phyloP scores from a whole-genome alignment of 164 flowering plant species.

The Stephania yunnanensis region DNA sequence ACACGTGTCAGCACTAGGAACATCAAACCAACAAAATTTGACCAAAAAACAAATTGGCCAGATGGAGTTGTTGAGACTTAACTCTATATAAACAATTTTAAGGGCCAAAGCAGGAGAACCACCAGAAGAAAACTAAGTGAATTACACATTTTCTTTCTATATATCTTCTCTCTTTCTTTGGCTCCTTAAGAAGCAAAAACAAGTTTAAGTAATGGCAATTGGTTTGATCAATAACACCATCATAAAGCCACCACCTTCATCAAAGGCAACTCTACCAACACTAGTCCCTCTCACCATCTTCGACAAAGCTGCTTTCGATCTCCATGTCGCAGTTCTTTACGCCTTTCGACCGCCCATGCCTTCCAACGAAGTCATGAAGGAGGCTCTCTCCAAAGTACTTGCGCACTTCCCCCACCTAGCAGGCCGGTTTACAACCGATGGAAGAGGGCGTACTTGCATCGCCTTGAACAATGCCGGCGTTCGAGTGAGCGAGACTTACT shows the following conservation, averaged over 20 bases:
- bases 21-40: too few relatives aligned
- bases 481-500: constrained; percentile 14
- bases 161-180: not conserved
- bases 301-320: constrained; percentile 24
- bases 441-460: constrained; percentile 6
- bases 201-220: constrained; percentile 11
- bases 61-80: not conserved
- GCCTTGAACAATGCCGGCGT: constrained; percentile 15
- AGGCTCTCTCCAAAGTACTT: constrained; percentile 19
- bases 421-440: constrained; percentile 13
- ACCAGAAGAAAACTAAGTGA: too few relatives aligned
- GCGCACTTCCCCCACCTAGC: constrained; percentile 19
- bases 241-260: constrained; percentile 9
- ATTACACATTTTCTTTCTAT: not conserved
- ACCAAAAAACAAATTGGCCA: not conserved
- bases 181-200: not conserved
- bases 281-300: constrained; percentile 23
- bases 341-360: constrained; percentile 19
- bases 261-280: not conserved
- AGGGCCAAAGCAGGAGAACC: too few relatives aligned
- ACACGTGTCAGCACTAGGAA: too few relatives aligned
- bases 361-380: constrained; percentile 19
- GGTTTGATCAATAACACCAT: constrained; percentile 14
- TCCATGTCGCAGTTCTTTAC: constrained; percentile 14
- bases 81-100: not conserved